Base-by-base conservation (phyloP, 1,139 yeast species). In the Suhomyces chickasaworum region DNA sequence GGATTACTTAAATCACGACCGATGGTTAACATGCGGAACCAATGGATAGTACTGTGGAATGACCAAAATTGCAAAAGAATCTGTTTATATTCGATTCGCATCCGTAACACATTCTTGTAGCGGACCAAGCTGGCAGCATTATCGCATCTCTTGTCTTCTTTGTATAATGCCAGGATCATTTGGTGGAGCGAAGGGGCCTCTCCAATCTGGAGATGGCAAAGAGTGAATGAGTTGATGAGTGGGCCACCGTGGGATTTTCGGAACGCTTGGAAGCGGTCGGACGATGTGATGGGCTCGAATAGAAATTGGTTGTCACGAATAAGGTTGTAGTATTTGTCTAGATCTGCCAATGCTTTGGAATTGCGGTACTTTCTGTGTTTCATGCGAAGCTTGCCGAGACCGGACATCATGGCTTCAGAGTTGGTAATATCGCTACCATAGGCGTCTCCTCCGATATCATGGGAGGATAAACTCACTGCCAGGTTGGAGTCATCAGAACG, bases 61-160 rank as follows among this genome's bases (percentile, higher is more conserved):
- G 78, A 73, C 73, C 78, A 73, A 48, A 69, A 69, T 47, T 73
- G 78, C 4, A 76, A 53, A 27, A 75, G 58, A 7, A 73, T 42
- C 55, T 76, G 80, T 45, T 69, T 64, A 44, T 68, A 59, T 55
- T 76, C 80, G 16, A 73, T 54, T 40, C 80, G 57, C 16, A 73
- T 55, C 41, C 81, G 60, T 33, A 76, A 60, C 4, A 65, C 61
- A 52, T 74, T 73, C 43, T 63, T 62, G 53, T 69, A 72, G 38
- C 66, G 64, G 21, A 69, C 65, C 36, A 70, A 53, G n/a, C 69
- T 58, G 17, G 44, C 40, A n/a, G 52, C 47, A 29, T 49, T 44
- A n/a, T 41, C 44, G n/a, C 42, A 37, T 8, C 44, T 43, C 18
- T 46, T 46, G 45, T 63, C 65, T 46, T 68, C 71, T 39, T 64